phyloP scores from a whole-genome alignment of 2,329 filamentous ascomycete genomes.

The Chaetomiaceae sp. region DNA sequence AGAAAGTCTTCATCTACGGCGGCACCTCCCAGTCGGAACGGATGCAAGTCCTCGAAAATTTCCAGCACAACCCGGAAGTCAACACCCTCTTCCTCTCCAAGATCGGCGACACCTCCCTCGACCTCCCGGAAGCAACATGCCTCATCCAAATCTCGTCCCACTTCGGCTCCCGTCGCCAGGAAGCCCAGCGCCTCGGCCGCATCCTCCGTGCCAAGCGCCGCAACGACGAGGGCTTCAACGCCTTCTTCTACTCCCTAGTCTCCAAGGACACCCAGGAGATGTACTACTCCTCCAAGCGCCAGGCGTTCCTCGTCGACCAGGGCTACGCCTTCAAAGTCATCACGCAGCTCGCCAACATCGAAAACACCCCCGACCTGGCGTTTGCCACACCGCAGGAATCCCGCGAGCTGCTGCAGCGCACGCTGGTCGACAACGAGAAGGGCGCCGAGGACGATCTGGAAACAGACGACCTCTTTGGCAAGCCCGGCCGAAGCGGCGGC shows the following conservation, averaged over 20 bases:
- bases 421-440: conserved; percentile 73
- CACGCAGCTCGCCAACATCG: conserved; percentile 87
- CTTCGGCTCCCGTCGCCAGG: conserved; percentile 93
- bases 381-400: conserved; percentile 77
- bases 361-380: conserved; percentile 73
- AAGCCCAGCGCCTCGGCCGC: conserved; percentile 87
- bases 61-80: conserved; percentile 84
- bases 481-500: conserved; percentile 19
- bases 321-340: conserved; percentile 99
- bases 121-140: conserved; percentile 92
- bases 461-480: conserved; percentile 40
- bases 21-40: conserved; percentile 83
- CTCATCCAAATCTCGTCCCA: conserved; percentile 97
- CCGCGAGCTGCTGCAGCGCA: conserved; percentile 80
- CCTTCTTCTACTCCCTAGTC: conserved; percentile 96
- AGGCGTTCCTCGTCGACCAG: conserved; percentile 96
- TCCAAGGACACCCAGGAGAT: conserved; percentile 98
- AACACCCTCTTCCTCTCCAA: conserved; percentile 96
- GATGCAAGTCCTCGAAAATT: conserved; percentile 83
- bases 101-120: conserved; percentile 96
- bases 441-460: conserved; percentile 30
- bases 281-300: conserved; percentile 94
- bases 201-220: conserved; percentile 92
- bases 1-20: conserved; percentile 88
- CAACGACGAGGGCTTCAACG: conserved; percentile 98